Conservation (phyloP, 495 filamentous ascomycete species). For the Pyrenopolyporus hunteri region DNA sequence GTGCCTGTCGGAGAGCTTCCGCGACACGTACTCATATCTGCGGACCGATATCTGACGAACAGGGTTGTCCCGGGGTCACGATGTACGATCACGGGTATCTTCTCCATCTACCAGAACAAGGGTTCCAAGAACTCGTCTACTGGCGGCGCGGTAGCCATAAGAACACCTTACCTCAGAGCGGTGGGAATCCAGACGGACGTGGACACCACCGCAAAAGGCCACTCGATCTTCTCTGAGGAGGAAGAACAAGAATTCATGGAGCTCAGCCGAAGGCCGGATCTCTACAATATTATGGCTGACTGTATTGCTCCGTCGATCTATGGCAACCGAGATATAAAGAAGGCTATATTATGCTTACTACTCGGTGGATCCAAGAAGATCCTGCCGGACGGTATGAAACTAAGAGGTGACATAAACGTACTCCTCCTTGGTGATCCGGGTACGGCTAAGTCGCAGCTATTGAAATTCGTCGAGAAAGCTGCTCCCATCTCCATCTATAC, state of each 20-base stretch:
- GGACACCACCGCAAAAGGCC: constrained; percentile 88
- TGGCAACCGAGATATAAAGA: constrained; percentile 96
- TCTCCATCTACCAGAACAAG: constrained; percentile 95
- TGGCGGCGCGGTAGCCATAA: constrained; percentile 84
- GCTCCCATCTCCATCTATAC: constrained; percentile 99
- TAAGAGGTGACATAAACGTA: constrained; percentile 98
- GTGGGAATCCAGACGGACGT: constrained; percentile 90
- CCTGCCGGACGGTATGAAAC: constrained; percentile 96
- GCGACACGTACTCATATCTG: constrained; percentile 90
- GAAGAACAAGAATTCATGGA: constrained; percentile 98
- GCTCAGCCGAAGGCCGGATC: constrained; percentile 85
- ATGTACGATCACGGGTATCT: constrained; percentile 96
- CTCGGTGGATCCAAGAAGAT: constrained; percentile 99
- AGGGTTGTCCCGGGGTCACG: constrained; percentile 93
- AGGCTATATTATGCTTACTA: constrained; percentile 94
- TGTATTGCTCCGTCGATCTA: constrained; percentile 99
- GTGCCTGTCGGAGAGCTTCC: constrained; percentile 97
- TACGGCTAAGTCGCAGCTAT: constrained; percentile 95
- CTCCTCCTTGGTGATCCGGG: constrained; percentile 96
- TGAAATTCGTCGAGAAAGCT: constrained; percentile 97
- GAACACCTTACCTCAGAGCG: constrained; percentile 94
- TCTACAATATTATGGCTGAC: constrained; percentile 87
- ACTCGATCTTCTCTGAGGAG: constrained; percentile 85
- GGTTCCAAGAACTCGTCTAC: constrained; percentile 76
- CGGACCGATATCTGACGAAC: constrained; percentile 95